phyloP scores from a whole-genome alignment of 768 basidiomycete genomes.

The Tremella fuciformis region DNA sequence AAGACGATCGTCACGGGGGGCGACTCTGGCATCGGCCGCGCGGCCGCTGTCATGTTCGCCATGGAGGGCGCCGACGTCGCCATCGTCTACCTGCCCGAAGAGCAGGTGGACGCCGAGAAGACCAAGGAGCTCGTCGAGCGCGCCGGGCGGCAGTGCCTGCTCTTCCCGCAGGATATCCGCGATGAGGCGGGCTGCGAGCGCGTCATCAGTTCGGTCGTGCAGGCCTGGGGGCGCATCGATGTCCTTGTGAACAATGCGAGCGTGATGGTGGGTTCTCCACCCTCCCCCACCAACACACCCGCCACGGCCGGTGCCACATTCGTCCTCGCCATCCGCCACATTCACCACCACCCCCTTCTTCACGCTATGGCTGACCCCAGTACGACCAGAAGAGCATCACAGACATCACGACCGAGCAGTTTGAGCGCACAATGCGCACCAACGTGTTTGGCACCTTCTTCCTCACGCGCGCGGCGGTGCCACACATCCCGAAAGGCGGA shows the following conservation, averaged over 20 bases:
- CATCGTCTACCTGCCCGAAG: conserved; percentile 58
- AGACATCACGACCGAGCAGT: conserved; percentile 56
- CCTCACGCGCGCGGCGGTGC: conserved; percentile 59
- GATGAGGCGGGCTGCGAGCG: conserved; percentile 50
- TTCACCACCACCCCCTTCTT: background rate
- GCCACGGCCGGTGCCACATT: too few relatives aligned
- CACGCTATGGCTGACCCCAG: conserved; percentile 47
- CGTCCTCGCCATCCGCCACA: too few relatives aligned
- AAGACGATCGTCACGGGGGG: conserved; percentile 58
- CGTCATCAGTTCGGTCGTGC: conserved; percentile 46
- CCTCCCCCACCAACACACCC: conserved; percentile 12
- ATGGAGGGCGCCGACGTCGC: conserved; percentile 54
- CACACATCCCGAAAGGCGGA: conserved; percentile 62
- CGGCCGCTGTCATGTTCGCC: conserved; percentile 55
- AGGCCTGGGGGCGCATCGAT: conserved; percentile 55
- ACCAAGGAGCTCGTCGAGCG: conserved; percentile 36
- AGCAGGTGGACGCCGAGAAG: conserved; percentile 56
- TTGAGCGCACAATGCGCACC: conserved; percentile 59
- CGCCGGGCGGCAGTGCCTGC: conserved; percentile 40
- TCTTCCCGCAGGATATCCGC: conserved; percentile 50
- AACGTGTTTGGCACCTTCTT: conserved; percentile 63
- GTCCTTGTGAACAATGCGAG: conserved; percentile 64
- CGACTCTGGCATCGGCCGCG: conserved; percentile 58
- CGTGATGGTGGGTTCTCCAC: conserved; percentile 52
- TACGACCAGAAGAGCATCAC: conserved; percentile 50